Base-by-base conservation (phyloP, 116 monocot genomes). In the Cymodocea nodosa region DNA sequence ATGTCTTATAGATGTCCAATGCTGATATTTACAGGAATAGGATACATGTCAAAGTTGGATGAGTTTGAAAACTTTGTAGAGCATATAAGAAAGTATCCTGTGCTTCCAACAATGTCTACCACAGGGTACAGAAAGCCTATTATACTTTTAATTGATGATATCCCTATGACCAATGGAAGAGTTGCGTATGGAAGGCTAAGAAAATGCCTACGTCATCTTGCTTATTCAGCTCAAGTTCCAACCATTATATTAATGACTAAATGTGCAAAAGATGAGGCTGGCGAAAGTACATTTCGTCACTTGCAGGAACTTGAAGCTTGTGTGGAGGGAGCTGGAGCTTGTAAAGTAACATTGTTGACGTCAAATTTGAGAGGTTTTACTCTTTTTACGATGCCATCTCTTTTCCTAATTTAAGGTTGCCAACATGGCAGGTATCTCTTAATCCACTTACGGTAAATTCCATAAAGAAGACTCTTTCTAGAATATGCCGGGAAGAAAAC, bases 101-200 rank as follows among this genome's bases (percentile, higher is more conserved):
- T 91, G 60, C 83, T 97, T 71, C 68, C 25, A 67, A 75, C 72
- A 72, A 59, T 57, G 4, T 60, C n/a, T 50, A 52, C 15, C 8
- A 68, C 71, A 66, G 69, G 62, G 62, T 69, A 70, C 39, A 80
- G 70, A 55, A 89, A 84, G 56, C 79, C 82, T 14, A 36, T 75
- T 64, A 75, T 98, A 56, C 51, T 98, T 39, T 76, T 98, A 66
- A 98, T 98, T 57, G 98, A 98, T 79, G 98, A 98, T 71, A 80
- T 98, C 11, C 98, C 98, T 70, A 55, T 82, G 56, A 80, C 86
- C 36, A 88, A 81, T 79, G 98, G 98, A 73, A 82, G 62, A 70
- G 75, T 56, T 75, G 76, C 84, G 77, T 79, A 80, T 72, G 74
- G 57, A 61, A 92, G 86, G 77, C 67, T 98, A 69, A 79, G 69